Base-by-base conservation (phyloP, 2,329 filamentous ascomycete genomes). In the Colletotrichum karsti region DNA sequence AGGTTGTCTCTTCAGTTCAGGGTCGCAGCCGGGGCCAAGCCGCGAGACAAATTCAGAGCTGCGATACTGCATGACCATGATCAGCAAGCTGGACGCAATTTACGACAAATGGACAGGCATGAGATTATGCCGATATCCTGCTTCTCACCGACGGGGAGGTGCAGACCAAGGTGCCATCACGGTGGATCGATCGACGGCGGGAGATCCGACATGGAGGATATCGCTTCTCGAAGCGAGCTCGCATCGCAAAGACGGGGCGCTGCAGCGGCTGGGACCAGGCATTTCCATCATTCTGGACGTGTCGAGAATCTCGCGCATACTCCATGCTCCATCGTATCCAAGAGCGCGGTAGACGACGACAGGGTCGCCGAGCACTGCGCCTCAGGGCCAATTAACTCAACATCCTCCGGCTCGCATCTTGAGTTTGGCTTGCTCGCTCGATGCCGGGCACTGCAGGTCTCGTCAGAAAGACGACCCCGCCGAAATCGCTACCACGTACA, bases 81-180 rank as follows among this genome's bases (percentile, higher is more conserved):
- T 26, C 30, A 50, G 42, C 42, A n/a, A 35, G 57, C 28, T 35
- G 33, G 54, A 20, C 33, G 33, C 39, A 18, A 22, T 35, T 22
- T 26, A 24, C 30, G 22, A 39, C 28, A 50, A 26, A 28, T 30
- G n/a, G 44, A 7, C n/a, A 18, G 42, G n/a, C 28, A 20, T 24
- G 5, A 22, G 13, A 26, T 24, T 26, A 22, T 54, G 28, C 39
- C 24, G 22, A 18, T 18, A 22, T 15, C 13, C 39, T 26, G 64
- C 33, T 48, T 12, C 64, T 64, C 37, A 63, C 63, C 58, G 58
- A 63, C 50, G 63, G 58, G 41, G 63, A 39, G 41, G 35, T 41
- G 63, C 63, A 67, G 44, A 24, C 48, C 9, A 22, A 39, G 22
- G 56, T 42, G 20, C 13, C 42, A 26, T 44, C 33, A 13, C 12